Percentiles rank a stretch among this genome's conserved stretches.
Evolutionary conservation across 306 rosid species (phyloP).

Genomic region (Castanea sativa): DNA sequence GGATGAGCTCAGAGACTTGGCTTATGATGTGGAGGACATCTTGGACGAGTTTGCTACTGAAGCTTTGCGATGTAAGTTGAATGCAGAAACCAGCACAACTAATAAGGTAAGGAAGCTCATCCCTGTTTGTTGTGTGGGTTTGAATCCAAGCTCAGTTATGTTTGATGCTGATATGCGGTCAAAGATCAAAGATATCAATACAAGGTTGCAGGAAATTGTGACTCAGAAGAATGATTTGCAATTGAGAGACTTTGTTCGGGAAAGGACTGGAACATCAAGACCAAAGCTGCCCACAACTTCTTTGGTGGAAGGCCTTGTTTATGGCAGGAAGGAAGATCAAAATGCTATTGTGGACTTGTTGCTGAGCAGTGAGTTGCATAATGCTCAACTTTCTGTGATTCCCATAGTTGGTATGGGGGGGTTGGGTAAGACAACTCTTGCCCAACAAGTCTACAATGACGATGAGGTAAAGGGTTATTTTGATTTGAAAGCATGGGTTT

Average conservation of each 20-base stretch:
- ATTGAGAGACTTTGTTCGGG: neutral
- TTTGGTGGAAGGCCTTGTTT: no score
- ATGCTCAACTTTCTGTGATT: neutral
- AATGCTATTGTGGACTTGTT: neutral
- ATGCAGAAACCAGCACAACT: neutral
- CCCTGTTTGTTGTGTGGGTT: neutral
- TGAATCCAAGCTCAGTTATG: neutral
- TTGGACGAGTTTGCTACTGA: conserved; percentile 15
- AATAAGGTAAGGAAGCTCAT: neutral
- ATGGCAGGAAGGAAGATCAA: no score
- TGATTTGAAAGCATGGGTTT: neutral
- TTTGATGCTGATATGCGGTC: neutral
- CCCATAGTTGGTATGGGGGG: conserved; percentile 5
- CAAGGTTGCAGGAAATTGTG: neutral
- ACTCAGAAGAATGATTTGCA: neutral
- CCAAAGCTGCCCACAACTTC: no score
- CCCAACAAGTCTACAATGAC: neutral
- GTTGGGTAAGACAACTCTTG: neutral
- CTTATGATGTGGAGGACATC: conserved; percentile 16
- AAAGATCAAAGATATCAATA: neutral
- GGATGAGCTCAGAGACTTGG: conserved; percentile 8
- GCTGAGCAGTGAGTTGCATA: neutral
- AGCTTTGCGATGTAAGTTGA: neutral
- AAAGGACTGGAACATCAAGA: no score
- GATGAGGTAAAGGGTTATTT: neutral